Conservation (phyloP, 257 asterid species). For the Cruciata laevipes region DNA sequence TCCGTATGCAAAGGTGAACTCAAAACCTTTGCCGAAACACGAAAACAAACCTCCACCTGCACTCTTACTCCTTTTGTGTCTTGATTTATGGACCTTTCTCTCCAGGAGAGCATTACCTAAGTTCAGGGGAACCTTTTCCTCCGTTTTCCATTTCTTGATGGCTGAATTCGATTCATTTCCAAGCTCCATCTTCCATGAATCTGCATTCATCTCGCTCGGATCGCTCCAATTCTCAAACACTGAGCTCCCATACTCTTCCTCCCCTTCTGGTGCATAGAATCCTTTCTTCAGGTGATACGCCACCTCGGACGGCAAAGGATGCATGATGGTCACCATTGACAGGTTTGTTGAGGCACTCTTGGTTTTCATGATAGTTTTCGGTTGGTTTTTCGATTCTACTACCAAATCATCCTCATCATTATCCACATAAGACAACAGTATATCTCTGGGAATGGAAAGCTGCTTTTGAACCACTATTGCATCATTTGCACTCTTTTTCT, state of each 20-base stretch:
- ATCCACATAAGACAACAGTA: neutral
- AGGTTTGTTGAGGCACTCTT: constrained; percentile 18
- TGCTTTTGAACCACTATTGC: neutral
- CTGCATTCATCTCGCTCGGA: constrained; percentile 16
- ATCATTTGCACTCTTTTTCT: neutral
- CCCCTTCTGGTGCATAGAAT: constrained; percentile 26
- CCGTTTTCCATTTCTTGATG: constrained; percentile 17
- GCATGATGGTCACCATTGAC: constrained; percentile 36
- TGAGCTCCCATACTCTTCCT: constrained; percentile 53
- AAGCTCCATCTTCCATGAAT: neutral
- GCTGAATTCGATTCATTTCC: neutral
- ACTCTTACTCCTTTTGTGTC: constrained; percentile 10
- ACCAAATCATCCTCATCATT: neutral
- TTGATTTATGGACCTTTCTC: neutral
- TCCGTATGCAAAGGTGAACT: constrained; percentile 58
- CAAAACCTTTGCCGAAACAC: constrained; percentile 55
- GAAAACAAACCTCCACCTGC: constrained; percentile 48
- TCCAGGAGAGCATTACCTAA: neutral
- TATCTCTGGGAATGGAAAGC: neutral
- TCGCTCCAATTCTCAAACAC: constrained; percentile 66
- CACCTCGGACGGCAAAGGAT: constrained; percentile 56
- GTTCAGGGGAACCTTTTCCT: constrained; percentile 18
- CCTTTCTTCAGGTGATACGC: constrained; percentile 42
- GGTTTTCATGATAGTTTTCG: constrained; percentile 20
- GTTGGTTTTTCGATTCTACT: neutral